Conservation (phyloP, 2,329 filamentous ascomycete species). For the Leptodontidium sp. region DNA sequence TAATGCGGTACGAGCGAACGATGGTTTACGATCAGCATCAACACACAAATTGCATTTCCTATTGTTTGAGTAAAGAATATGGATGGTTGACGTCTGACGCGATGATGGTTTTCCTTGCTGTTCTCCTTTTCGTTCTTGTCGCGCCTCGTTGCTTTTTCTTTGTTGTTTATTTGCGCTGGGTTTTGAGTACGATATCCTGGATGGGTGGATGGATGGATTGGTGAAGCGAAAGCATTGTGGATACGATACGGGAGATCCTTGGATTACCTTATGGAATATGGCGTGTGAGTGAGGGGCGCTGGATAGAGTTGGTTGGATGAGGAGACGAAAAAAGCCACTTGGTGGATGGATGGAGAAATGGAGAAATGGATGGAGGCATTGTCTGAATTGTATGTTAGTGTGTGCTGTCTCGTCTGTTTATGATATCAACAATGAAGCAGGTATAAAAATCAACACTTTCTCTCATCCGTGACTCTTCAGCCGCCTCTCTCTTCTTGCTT, state of each 20-base stretch:
- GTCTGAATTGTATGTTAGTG: constrained; percentile 9
- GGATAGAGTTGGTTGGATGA: not conserved
- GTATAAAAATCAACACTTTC: not conserved
- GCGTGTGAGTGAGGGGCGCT: not conserved
- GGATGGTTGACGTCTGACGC: constrained; percentile 15
- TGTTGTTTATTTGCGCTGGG: not conserved
- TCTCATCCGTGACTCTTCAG: not conserved
- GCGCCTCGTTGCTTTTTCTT: not conserved
- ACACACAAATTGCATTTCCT: constrained; percentile 20
- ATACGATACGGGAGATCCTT: not conserved
- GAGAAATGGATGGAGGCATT: not conserved
- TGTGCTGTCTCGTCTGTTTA: not conserved
- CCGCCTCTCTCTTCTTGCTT: too few relatives aligned
- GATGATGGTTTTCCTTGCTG: constrained; percentile 17
- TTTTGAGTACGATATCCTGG: constrained; percentile 23
- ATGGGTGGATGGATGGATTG: constrained; percentile 3
- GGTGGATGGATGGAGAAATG: not conserved
- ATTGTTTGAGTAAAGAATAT: constrained; percentile 13
- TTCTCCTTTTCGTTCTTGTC: not conserved
- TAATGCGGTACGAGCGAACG: constrained; percentile 34
- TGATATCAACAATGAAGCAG: constrained; percentile 11
- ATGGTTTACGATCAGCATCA: constrained; percentile 33
- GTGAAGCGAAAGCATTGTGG: constrained; percentile 12
- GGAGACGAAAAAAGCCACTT: not conserved
- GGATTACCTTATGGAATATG: not conserved